Percentiles rank a stretch among this genome's conserved stretches.
Evolutionary conservation across 2,329 filamentous ascomycete genomes (phyloP).

Genomic region (Neonectria punicea): DNA sequence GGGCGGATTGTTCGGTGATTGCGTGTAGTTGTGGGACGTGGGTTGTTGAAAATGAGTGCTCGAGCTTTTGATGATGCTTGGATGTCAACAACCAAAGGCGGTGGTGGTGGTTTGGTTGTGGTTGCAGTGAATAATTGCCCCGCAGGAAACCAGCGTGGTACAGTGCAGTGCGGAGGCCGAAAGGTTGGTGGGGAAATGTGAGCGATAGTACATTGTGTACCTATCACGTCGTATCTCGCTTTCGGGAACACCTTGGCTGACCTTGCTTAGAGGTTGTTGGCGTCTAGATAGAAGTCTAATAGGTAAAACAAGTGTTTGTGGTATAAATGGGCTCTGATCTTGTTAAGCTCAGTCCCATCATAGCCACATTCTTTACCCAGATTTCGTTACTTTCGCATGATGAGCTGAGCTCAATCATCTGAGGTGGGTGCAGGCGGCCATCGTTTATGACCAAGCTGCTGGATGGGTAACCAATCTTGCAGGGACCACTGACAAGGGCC

Average conservation of each 20-base stretch:
- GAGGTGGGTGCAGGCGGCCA: too few relatives aligned
- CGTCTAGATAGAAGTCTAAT: neutral
- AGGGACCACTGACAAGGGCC: neutral
- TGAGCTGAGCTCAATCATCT: neutral
- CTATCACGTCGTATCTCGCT: neutral
- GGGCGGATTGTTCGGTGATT: neutral
- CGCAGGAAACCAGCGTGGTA: neutral
- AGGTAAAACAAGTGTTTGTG: neutral
- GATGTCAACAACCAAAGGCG: constrained; percentile 5
- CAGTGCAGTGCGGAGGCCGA: constrained; percentile 4
- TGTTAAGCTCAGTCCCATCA: neutral
- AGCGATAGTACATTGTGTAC: constrained; percentile 2
- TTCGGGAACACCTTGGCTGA: neutral
- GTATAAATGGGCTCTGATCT: too few relatives aligned
- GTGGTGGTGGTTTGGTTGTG: neutral
- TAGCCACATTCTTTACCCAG: too few relatives aligned
- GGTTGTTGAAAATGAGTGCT: neutral
- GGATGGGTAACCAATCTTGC: neutral
- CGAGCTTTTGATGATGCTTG: neutral
- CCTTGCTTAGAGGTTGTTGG: neutral
- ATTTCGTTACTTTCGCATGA: neutral
- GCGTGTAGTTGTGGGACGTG: neutral
- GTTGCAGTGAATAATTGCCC: neutral
- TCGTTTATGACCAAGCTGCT: too few relatives aligned
- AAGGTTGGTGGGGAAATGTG: neutral